Evolutionary conservation across 805 yeast genomes (phyloP), one percentile per base, ranked within the genome.

Genomic region (Teunomyces kruisii): DNA sequence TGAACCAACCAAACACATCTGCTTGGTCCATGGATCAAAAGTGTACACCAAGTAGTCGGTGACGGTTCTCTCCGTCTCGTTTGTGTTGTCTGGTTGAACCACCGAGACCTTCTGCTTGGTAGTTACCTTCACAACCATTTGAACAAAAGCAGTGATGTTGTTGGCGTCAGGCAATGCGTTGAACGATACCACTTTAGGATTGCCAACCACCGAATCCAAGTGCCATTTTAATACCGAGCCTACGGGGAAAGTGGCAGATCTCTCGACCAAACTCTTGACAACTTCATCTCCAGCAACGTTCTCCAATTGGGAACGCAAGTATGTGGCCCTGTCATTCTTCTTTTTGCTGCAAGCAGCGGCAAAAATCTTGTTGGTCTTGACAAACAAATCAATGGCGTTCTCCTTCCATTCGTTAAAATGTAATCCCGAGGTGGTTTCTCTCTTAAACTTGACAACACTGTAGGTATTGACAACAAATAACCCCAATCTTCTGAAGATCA

Each of bases 401-500:
- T 89, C 92, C 63, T 87, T 88, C 96, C 96, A 91, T 48, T 82
- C 78, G 27, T 91, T 88, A 63, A 81, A 85, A 45, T 77, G 59
- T 31, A 81, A 79, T 22, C 64, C 65, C 47, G 65, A 59, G 31
- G 64, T 64, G 30, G 75, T 67, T 40, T 72, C 77, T 35, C 64
- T 58, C 62, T 69, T 75, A 56, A 65, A 78, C 51, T 72, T 72
- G 44, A 71, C 74, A 3, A 76, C 71, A 48, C 72, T 75, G 43
- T 74, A 74, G 35, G 90, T 82, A 61, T 85, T 86, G 60, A 80
- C 76, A 31, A 88, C 84, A 55, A 83, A 80, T 40, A 81, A 63
- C 7, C 84, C 90, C 35, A 86, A 66, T 54, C 85, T 78, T 65
- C 89, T 79, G 53, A 80, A 62, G 2, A 85, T 49, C 28, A 80